phyloP scores from a whole-genome alignment of 1,284 basidiomycete species.

The Lignosus rhinocerotis region DNA sequence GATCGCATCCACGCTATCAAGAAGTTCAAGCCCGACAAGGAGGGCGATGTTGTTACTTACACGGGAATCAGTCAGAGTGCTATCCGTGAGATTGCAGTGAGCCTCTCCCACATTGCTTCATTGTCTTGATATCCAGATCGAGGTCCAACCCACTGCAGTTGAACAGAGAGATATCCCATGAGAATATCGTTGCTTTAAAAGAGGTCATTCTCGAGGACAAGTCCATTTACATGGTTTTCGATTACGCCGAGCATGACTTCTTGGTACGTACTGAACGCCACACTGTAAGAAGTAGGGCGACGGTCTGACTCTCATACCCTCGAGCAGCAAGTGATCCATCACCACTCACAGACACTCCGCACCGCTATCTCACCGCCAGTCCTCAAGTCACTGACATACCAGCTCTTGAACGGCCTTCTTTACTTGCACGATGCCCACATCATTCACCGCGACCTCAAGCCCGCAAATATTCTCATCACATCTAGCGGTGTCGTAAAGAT shows the following conservation, averaged over 20 bases:
- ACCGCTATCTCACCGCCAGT: constrained; percentile 73
- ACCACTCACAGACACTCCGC: constrained; percentile 90
- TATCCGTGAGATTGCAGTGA: constrained; percentile 91
- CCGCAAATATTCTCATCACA: constrained; percentile 97
- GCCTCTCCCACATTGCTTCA: constrained; percentile 31
- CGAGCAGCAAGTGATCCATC: constrained; percentile 96
- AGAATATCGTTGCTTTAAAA: constrained; percentile 88
- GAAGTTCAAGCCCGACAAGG: constrained; percentile 99
- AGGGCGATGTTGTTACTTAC: constrained; percentile 90
- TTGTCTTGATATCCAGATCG: neutral
- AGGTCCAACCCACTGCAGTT: constrained; percentile 49
- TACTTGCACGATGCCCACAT: constrained; percentile 96
- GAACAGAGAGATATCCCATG: constrained; percentile 92
- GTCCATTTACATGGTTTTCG: constrained; percentile 98
- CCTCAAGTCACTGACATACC: constrained; percentile 92
- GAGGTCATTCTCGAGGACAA: constrained; percentile 98
- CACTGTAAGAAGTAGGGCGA: neutral
- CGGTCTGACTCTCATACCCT: neutral
- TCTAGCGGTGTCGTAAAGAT: constrained; percentile 92
- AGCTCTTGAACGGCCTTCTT: constrained; percentile 93
- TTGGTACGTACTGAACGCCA: constrained; percentile 52
- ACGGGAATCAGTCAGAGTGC: constrained; percentile 98
- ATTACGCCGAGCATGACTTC: constrained; percentile 99
- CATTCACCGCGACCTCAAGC: constrained; percentile 96
- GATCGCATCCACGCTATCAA: constrained; percentile 91